These are phyloP conservation scores for Penstemon newberryi DNA, from an alignment of 257 asterid genomes.

Conservation along the genomic window DNA sequence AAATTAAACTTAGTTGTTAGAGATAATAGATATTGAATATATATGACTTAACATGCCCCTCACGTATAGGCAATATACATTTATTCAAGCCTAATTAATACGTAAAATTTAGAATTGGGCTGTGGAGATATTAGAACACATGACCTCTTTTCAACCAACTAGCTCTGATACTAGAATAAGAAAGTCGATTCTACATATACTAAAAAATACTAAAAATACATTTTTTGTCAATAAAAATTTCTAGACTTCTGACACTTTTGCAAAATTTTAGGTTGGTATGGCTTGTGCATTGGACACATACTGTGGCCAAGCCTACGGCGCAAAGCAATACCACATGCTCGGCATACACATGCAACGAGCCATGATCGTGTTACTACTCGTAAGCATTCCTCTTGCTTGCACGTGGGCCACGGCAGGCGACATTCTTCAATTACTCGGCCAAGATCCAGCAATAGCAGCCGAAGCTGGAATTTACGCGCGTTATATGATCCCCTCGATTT, in stretches of 20 bases:
- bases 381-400: slow-evolving; percentile 50
- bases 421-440: slow-evolving; percentile 50
- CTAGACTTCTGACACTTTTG: no score
- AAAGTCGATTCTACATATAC: neutral
- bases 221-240: no score
- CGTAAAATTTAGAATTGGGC: no score
- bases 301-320: slow-evolving; percentile 70
- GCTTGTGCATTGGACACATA: slow-evolving; percentile 66
- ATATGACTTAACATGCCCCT: no score
- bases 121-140: no score
- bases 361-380: slow-evolving; percentile 56
- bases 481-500: slow-evolving; percentile 57
- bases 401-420: slow-evolving; percentile 66
- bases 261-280: slow-evolving; percentile 51
- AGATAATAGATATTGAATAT: no score
- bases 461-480: slow-evolving; percentile 66
- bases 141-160: no score
- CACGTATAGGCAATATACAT: no score
- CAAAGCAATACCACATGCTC: slow-evolving; percentile 63
- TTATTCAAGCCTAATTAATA: no score
- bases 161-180: no score
- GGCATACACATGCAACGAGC: slow-evolving; percentile 73
- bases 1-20: no score
- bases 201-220: neutral
- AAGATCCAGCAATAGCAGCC: slow-evolving; percentile 58